A percentile compares a stretch with the other conserved stretches of the same genome.
Conservation (phyloP, 805 yeast species). For the Pichia kluyveri region DNA sequence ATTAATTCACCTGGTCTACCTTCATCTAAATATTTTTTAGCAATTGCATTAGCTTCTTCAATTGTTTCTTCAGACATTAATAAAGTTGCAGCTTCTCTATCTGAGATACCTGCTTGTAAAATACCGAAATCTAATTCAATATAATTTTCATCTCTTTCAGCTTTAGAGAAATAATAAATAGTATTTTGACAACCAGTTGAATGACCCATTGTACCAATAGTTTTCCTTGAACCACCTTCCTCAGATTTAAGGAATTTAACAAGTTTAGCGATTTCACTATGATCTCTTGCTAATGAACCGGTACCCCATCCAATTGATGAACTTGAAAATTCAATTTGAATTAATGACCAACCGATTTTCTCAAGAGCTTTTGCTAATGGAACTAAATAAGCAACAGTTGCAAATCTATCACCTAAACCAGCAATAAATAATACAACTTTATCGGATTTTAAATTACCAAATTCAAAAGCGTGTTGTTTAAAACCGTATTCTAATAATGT, state of each 20-base stretch:
- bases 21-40: slow-evolving; percentile 29
- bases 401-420: not conserved
- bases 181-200: slow-evolving; percentile 84
- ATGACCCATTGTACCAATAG: slow-evolving; percentile 66
- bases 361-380: slow-evolving; percentile 28
- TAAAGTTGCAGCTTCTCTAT: slow-evolving; percentile 36
- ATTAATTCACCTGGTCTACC: slow-evolving; percentile 42
- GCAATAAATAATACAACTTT: not conserved
- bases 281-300: slow-evolving; percentile 51
- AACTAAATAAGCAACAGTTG: not conserved
- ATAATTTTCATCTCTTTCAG: slow-evolving; percentile 9
- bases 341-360: slow-evolving; percentile 44
- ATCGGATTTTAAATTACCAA: not conserved
- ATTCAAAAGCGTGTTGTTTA: slow-evolving; percentile 1
- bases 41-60: slow-evolving; percentile 19
- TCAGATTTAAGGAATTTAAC: slow-evolving; percentile 45
- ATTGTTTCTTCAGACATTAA: slow-evolving; percentile 11
- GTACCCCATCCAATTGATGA: slow-evolving; percentile 73
- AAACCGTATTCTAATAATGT: not conserved
- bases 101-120: slow-evolving; percentile 72
- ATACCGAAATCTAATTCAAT: slow-evolving; percentile 44
- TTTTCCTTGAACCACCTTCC: slow-evolving; percentile 35
- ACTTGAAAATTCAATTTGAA: slow-evolving; percentile 47
- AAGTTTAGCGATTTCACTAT: slow-evolving; percentile 43
- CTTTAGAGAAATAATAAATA: slow-evolving; percentile 46